Conservation (phyloP, 2,329 filamentous ascomycete species). For the Curvularia lunata region DNA sequence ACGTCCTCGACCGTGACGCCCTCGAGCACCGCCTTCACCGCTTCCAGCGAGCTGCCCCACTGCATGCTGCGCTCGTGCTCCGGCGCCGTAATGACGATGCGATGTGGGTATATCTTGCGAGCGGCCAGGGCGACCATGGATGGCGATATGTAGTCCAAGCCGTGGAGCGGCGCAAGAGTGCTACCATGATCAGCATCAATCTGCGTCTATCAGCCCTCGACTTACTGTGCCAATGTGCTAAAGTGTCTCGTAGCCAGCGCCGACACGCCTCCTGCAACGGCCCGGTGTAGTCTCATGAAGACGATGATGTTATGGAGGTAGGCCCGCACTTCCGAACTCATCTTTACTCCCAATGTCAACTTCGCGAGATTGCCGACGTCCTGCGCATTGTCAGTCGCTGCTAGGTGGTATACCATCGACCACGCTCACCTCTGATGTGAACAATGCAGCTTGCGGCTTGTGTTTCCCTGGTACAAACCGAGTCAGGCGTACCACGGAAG, state of each 20-base stretch:
- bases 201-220: neutral
- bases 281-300: slow-evolving; percentile 86
- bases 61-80: slow-evolving; percentile 85
- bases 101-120: slow-evolving; percentile 86
- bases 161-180: slow-evolving; percentile 81
- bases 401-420: too few relatives aligned
- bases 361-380: slow-evolving; percentile 66
- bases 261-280: slow-evolving; percentile 78
- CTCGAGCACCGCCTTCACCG: slow-evolving; percentile 71
- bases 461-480: slow-evolving; percentile 24
- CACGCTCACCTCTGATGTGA: slow-evolving; percentile 55
- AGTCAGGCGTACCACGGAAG: slow-evolving; percentile 48
- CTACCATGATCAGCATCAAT: slow-evolving; percentile 48
- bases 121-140: slow-evolving; percentile 82
- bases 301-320: slow-evolving; percentile 89
- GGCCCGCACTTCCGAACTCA: slow-evolving; percentile 78
- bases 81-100: slow-evolving; percentile 72
- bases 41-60: slow-evolving; percentile 82
- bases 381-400: slow-evolving; percentile 23
- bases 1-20: slow-evolving; percentile 62
- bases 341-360: slow-evolving; percentile 64
- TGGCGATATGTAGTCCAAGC: slow-evolving; percentile 80
- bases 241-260: slow-evolving; percentile 81
- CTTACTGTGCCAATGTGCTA: slow-evolving; percentile 66
- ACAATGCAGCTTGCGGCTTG: slow-evolving; percentile 37